phyloP scores from a whole-genome alignment of 1,284 basidiomycete species.

The Tylopilus sp. region DNA sequence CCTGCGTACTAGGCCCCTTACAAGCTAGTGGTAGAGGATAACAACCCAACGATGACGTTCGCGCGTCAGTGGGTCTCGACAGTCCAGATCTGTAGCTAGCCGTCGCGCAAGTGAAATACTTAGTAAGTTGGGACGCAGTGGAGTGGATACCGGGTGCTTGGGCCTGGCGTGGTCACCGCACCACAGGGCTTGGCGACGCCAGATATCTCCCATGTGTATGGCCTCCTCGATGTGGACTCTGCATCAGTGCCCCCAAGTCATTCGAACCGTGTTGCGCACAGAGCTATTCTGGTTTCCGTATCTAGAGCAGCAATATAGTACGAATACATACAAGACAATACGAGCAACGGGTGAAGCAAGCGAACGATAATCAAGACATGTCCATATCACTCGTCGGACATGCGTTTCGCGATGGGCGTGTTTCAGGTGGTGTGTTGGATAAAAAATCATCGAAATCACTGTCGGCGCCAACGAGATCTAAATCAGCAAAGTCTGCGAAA shows the following conservation, averaged over 20 bases:
- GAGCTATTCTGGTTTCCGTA: background rate
- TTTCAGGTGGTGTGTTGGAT: background rate
- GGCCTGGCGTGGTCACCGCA: too few species aligned
- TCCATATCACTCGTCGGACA: constrained; percentile 25
- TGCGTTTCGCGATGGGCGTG: background rate
- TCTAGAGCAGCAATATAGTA: constrained; percentile 3
- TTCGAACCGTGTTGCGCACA: background rate
- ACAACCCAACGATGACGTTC: background rate
- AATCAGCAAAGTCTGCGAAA: constrained; percentile 51
- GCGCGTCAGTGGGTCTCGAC: background rate
- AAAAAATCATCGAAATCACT: constrained; percentile 24
- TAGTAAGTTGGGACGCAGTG: too few species aligned
- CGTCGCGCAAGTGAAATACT: too few species aligned
- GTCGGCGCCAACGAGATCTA: constrained; percentile 26
- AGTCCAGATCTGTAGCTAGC: background rate
- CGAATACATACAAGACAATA: constrained; percentile 4
- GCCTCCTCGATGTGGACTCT: too few species aligned
- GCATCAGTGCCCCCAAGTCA: too few species aligned
- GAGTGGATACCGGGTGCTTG: too few species aligned
- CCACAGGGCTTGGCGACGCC: too few species aligned
- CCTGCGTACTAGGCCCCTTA: constrained; percentile 1
- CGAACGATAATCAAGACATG: constrained; percentile 19
- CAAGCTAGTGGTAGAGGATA: background rate
- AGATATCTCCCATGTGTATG: too few species aligned
- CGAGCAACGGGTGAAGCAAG: background rate